phyloP scores from a whole-genome alignment of 2,329 filamentous ascomycete genomes.

The Stenocarpella maydis region DNA sequence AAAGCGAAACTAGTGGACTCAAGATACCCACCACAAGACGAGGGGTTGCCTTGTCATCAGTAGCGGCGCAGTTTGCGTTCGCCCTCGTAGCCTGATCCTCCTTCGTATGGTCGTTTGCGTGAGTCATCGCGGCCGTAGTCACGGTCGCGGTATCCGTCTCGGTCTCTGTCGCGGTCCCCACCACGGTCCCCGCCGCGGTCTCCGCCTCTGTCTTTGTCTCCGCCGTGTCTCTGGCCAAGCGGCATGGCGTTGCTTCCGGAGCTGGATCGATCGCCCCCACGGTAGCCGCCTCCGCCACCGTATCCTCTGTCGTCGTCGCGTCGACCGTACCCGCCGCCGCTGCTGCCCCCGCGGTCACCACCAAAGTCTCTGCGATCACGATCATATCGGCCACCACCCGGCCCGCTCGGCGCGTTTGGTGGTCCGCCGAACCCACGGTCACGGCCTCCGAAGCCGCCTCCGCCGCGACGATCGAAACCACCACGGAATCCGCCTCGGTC shows the following conservation, averaged over 20 bases:
- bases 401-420: constrained; percentile 68
- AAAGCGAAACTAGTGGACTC: constrained; percentile 38
- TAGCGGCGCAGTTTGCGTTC: constrained; percentile 72
- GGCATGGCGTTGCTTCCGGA: constrained; percentile 57
- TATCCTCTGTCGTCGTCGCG: constrained; percentile 44
- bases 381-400: constrained; percentile 53
- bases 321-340: constrained; percentile 52
- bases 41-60: constrained; percentile 51
- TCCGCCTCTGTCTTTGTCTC: constrained; percentile 54
- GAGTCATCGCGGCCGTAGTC: constrained; percentile 59
- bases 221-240: constrained; percentile 41
- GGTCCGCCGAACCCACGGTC: constrained; percentile 43
- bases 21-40: constrained; percentile 58
- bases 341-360: constrained; percentile 49
- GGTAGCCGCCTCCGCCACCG: constrained; percentile 38
- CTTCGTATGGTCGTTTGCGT: constrained; percentile 78
- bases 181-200: constrained; percentile 57
- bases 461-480: constrained; percentile 64
- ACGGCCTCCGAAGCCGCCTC: constrained; percentile 49
- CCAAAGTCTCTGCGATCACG: constrained; percentile 52
- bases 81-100: constrained; percentile 78
- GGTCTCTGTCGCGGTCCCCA: constrained; percentile 57
- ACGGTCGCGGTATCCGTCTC: constrained; percentile 58
- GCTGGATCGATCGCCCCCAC: constrained; percentile 64
- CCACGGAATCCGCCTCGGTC: constrained; percentile 51